A percentile compares a stretch with the other conserved stretches of the same genome.
Evolutionary conservation across 2,329 filamentous ascomycete genomes (phyloP).

Genomic region (Apiospora arundinis): DNA sequence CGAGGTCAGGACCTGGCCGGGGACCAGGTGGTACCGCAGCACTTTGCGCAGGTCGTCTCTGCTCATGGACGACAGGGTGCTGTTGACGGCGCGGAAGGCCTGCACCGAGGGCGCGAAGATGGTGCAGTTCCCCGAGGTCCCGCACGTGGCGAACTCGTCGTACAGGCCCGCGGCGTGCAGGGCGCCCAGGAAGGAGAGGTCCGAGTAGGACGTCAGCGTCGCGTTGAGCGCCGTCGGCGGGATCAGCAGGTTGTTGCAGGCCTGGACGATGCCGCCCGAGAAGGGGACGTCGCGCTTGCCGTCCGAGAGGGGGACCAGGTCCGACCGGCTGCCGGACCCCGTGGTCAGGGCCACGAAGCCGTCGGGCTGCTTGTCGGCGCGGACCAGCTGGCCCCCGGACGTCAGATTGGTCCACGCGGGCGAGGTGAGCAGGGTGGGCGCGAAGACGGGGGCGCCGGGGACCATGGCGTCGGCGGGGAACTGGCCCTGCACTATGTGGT

Average conservation of each 20-base stretch:
- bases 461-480: conserved; percentile 48
- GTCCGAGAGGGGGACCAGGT: conserved; percentile 44
- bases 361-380: conserved; percentile 51
- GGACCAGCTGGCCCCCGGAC: conserved; percentile 52
- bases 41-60: conserved; percentile 50
- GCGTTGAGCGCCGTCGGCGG: conserved; percentile 49
- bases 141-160: conserved; percentile 46
- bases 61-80: conserved; percentile 48
- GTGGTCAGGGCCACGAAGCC: conserved; percentile 45
- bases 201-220: conserved; percentile 44
- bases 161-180: conserved; percentile 45
- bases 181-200: conserved; percentile 50
- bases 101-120: conserved; percentile 61
- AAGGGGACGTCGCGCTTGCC: conserved; percentile 52
- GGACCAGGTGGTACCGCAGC: conserved; percentile 63
- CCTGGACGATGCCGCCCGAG: conserved; percentile 56
- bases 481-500: conserved; percentile 65
- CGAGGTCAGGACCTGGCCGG: conserved; percentile 60
- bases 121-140: conserved; percentile 48
- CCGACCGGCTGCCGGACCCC: conserved; percentile 47
- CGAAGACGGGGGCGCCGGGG: conserved; percentile 45
- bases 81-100: conserved; percentile 56
- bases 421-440: conserved; percentile 51
- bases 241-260: conserved; percentile 58
- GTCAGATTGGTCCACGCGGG: conserved; percentile 55